Evolutionary conservation across 192 early-diverging fungal genomes (phyloP).

Genomic region (Paraglomus occultum): DNA sequence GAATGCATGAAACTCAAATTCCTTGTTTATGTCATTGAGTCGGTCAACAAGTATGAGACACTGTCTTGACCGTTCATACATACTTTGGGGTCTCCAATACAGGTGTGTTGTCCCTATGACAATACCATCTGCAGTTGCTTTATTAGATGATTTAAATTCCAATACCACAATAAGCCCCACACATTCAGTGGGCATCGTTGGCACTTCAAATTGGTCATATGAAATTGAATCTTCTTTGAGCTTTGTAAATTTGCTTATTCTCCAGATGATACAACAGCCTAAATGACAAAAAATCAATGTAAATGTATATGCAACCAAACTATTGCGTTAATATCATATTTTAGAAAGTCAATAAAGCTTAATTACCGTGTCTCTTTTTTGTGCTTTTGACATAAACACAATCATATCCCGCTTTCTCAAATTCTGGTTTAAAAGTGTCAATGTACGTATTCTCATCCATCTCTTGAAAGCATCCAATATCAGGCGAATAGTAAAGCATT

Average conservation of each 20-base stretch:
- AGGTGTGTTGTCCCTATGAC: conserved; percentile 21
- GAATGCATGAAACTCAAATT: conserved; percentile 10
- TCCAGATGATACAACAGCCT: conserved; percentile 28
- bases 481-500: conserved; percentile 21
- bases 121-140: not conserved
- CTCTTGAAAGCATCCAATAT: conserved; percentile 27
- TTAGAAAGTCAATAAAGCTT: not conserved
- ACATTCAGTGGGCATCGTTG: conserved; percentile 13
- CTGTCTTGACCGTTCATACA: conserved; percentile 28
- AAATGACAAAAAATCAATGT: not conserved
- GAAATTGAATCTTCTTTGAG: conserved; percentile 2
- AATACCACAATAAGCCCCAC: conserved; percentile 5
- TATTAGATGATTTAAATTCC: not conserved
- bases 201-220: conserved; percentile 12
- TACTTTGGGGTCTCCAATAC: conserved; percentile 25
- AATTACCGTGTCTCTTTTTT: conserved; percentile 14
- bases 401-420: conserved; percentile 16
- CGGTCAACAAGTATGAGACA: conserved; percentile 2
- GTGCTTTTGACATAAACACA: not conserved
- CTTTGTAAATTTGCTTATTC: conserved; percentile 20
- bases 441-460: conserved; percentile 6
- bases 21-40: conserved; percentile 4
- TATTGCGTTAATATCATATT: no score
- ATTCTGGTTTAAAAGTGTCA: conserved; percentile 24
- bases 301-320: no score